Base-by-base conservation (phyloP, 495 filamentous ascomycete species). In the Penicillium parvum region DNA sequence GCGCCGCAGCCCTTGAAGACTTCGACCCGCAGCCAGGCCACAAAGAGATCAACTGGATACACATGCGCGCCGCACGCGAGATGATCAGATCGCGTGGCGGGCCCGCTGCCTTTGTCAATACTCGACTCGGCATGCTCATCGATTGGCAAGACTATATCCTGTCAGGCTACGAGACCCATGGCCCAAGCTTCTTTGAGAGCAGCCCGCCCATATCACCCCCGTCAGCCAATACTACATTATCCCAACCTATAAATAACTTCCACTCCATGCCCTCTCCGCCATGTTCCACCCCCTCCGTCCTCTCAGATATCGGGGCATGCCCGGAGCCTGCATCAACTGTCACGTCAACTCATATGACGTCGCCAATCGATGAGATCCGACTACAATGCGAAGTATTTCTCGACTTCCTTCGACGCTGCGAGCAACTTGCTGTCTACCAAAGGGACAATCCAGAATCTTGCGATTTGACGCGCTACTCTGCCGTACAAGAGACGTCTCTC, bases 121-220 rank as follows among this genome's bases (percentile, higher is more conserved):
- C 63, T 7, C 65, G 58, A 25, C 38, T 69, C n/a, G 64, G 62
- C 0, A 69, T 63, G 57, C 39, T 71, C 19, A 66, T 67, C 27
- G 69, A 72, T 34, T 70, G 64, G 68, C 63, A 66, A 53, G 66
- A 70, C 40, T 69, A 70, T 42, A 66, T 67, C 19, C 38, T 69
- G 14, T 57, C 63, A 1, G 68, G 68, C 1, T 70, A 68, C 41
- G 64, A 68, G 25, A 62, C 57, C 1, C 47, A 63, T 8, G 60
- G 55, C 9, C 46, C 49, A 0, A 63, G 59, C 35, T 67, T 70
- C 29, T 64, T 64, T 27, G 59, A 70, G 16, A 38, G 43, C 11
- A 14, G 43, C 7, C 27, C 43, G 7, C 12, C 49, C 4, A 3
- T 19, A 14, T 25, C 39, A 2, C 4, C 33, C n/a, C 4, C 48